phyloP scores from a whole-genome alignment of 2,329 filamentous ascomycete species.

The Aspergillus proliferans region DNA sequence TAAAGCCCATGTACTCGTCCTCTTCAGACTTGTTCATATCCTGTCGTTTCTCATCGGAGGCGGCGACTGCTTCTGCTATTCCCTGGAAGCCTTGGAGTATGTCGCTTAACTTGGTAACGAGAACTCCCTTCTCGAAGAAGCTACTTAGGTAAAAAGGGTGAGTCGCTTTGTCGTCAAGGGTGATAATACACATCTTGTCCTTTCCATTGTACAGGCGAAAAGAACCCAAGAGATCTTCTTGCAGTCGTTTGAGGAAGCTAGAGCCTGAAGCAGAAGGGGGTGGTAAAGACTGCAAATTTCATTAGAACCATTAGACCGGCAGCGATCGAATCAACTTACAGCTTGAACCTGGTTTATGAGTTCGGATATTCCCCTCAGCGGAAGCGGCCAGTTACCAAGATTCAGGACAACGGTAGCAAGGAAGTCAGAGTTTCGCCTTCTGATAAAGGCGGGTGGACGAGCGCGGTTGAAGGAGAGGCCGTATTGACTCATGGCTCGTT shows the following conservation, averaged over 20 bases:
- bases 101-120: slow-evolving; percentile 1
- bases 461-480: slow-evolving; percentile 2
- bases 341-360: slow-evolving; percentile 1
- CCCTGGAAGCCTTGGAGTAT: background rate
- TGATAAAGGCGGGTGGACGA: slow-evolving; percentile 1
- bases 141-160: background rate
- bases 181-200: slow-evolving; percentile 8
- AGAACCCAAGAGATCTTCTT: slow-evolving; percentile 3
- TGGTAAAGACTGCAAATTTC: background rate
- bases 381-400: slow-evolving; percentile 5
- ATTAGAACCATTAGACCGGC: background rate
- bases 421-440: slow-evolving; percentile 8
- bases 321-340: slow-evolving; percentile 1
- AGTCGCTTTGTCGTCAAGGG: slow-evolving; percentile 6
- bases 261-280: background rate
- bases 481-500: background rate
- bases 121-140: background rate
- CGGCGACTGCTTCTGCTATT: background rate
- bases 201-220: slow-evolving; percentile 9
- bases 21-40: background rate
- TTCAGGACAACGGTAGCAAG: slow-evolving; percentile 8
- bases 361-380: slow-evolving; percentile 2
- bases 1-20: slow-evolving; percentile 4
- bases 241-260: slow-evolving; percentile 1
- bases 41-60: background rate